A percentile compares a stretch with the other conserved stretches of the same genome.
These are phyloP conservation scores for Arachnomyces sp. DNA, from an alignment of 2,329 filamentous ascomycete genomes.

Conservation along the genomic window DNA sequence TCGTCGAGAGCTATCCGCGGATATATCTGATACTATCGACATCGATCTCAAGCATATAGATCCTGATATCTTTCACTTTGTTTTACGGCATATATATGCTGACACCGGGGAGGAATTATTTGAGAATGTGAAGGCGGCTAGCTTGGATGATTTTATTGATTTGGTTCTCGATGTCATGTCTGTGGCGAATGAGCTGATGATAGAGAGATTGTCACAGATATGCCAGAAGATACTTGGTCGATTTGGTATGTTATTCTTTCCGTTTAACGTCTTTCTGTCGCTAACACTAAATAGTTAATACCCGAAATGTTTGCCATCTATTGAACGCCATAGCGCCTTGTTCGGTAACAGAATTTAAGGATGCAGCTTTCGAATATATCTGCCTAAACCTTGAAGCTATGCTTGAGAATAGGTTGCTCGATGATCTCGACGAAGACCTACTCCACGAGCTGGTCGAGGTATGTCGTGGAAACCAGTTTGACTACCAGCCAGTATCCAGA, in stretches of 20 bases:
- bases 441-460: slow-evolving; percentile 69
- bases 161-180: slow-evolving; percentile 85
- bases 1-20: slow-evolving; percentile 45
- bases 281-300: slow-evolving; percentile 50
- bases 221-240: slow-evolving; percentile 77
- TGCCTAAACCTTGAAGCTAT: slow-evolving; percentile 86
- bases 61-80: slow-evolving; percentile 63
- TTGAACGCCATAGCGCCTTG: slow-evolving; percentile 81
- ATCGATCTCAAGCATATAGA: slow-evolving; percentile 80
- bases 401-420: slow-evolving; percentile 80
- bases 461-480: slow-evolving; percentile 73
- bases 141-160: slow-evolving; percentile 77
- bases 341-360: slow-evolving; percentile 75
- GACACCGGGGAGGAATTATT: slow-evolving; percentile 77
- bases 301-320: slow-evolving; percentile 74
- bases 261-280: slow-evolving; percentile 1
- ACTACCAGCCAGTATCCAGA: slow-evolving; percentile 66
- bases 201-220: slow-evolving; percentile 79
- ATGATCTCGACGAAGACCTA: slow-evolving; percentile 78
- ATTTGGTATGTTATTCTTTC: slow-evolving; percentile 48
- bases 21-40: slow-evolving; percentile 43
- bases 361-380: slow-evolving; percentile 80
- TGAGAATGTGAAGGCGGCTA: slow-evolving; percentile 60
- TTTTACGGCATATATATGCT: slow-evolving; percentile 73
- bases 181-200: slow-evolving; percentile 88